phyloP scores from a whole-genome alignment of 176 grass and related monocot genomes.

The Hordeum marinum region DNA sequence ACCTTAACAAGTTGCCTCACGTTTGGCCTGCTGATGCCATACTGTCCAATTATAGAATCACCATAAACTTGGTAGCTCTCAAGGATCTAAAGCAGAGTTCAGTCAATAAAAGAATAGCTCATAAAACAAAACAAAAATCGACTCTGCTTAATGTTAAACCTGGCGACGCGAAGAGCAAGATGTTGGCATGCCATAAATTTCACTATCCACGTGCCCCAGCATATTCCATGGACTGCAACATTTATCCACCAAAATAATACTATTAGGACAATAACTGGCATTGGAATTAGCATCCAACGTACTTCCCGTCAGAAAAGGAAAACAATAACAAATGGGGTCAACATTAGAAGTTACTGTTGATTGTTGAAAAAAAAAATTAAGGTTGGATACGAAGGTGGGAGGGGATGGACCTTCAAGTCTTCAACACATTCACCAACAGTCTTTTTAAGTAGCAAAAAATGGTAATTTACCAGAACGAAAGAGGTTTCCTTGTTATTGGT shows the following conservation, averaged over 20 bases:
- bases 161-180: slow-evolving; percentile 57
- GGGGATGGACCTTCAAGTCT: not conserved
- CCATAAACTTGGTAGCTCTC: slow-evolving; percentile 86
- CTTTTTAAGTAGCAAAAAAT: not conserved
- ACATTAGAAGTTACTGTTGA: not conserved
- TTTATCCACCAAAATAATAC: slow-evolving; percentile 17
- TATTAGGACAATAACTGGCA: slow-evolving; percentile 21
- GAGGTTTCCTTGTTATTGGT: not conserved
- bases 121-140: not conserved
- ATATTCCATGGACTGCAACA: slow-evolving; percentile 78
- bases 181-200: slow-evolving; percentile 61
- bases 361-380: not conserved
- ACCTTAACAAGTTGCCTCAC: slow-evolving; percentile 94
- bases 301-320: slow-evolving; percentile 1
- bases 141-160: slow-evolving; percentile 41
- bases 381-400: not conserved
- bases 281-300: not conserved
- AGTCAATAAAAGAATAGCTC: slow-evolving; percentile 23
- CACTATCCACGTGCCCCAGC: slow-evolving; percentile 64
- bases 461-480: not conserved
- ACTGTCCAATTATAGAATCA: slow-evolving; percentile 77
- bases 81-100: slow-evolving; percentile 58
- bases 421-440: not conserved
- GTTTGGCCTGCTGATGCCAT: slow-evolving; percentile 64
- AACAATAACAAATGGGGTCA: not conserved